Percentiles rank a stretch among this genome's conserved stretches.
Conservation (phyloP, 2,329 filamentous ascomycete species). For the Aureobasidium pullulans region DNA sequence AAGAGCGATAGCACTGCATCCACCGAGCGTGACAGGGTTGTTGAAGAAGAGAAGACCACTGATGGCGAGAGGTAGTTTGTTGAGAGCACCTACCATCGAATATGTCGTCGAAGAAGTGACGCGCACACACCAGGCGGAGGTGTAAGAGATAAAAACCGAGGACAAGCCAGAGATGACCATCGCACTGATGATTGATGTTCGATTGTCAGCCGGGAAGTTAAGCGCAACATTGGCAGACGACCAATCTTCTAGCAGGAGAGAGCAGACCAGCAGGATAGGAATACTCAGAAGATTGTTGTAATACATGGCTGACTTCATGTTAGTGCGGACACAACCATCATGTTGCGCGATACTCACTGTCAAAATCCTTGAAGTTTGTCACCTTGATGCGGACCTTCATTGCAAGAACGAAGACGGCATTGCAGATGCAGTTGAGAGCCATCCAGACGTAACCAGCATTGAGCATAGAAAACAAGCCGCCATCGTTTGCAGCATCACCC, state of each 20-base stretch:
- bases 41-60: constrained; percentile 93
- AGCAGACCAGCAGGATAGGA: constrained; percentile 75
- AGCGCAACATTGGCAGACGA: constrained; percentile 70
- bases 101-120: constrained; percentile 97
- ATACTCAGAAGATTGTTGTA: constrained; percentile 99
- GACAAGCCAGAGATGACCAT: constrained; percentile 93
- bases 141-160: constrained; percentile 97
- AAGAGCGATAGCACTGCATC: constrained; percentile 81
- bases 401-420: constrained; percentile 76
- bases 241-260: constrained; percentile 86
- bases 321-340: neutral
- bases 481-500: constrained; percentile 26
- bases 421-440: constrained; percentile 92
- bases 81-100: constrained; percentile 97
- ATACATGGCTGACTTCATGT: constrained; percentile 23
- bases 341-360: constrained; percentile 58
- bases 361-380: constrained; percentile 99
- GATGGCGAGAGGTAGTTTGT: constrained; percentile 93
- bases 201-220: constrained; percentile 81
- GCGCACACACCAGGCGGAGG: constrained; percentile 96
- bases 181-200: constrained; percentile 72
- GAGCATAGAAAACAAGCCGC: constrained; percentile 62
- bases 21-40: constrained; percentile 84
- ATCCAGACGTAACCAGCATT: constrained; percentile 98
- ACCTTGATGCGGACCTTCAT: constrained; percentile 99